phyloP scores from a whole-genome alignment of 2,329 filamentous ascomycete species.

The Emmonsiellopsis sp. region DNA sequence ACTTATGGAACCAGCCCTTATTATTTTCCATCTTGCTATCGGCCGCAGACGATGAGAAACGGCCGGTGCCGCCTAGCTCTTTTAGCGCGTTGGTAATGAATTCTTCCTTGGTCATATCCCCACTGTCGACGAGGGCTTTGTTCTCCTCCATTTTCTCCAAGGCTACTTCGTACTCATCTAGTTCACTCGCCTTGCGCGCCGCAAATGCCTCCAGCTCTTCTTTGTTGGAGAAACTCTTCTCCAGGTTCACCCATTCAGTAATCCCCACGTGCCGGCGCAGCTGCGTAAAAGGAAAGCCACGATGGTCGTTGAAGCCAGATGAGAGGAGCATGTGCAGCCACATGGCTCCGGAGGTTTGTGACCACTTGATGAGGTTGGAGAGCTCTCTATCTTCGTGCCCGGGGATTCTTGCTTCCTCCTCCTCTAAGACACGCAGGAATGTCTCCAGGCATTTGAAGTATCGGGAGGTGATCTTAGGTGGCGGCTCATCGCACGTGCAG shows the following conservation, averaged over 20 bases:
- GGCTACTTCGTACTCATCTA: slow-evolving; percentile 22
- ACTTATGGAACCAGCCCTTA: background rate
- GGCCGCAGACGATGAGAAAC: slow-evolving; percentile 1
- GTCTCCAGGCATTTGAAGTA: slow-evolving; percentile 22
- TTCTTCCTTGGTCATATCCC: slow-evolving; percentile 19
- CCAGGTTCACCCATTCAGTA: slow-evolving; percentile 14
- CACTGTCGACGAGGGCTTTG: slow-evolving; percentile 20
- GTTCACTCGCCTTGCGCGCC: slow-evolving; percentile 18
- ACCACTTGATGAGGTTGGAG: slow-evolving; percentile 26
- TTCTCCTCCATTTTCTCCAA: slow-evolving; percentile 22
- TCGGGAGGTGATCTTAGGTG: slow-evolving; percentile 14
- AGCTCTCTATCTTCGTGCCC: slow-evolving; percentile 18
- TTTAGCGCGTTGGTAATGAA: slow-evolving; percentile 13
- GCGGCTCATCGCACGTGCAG: slow-evolving; percentile 14
- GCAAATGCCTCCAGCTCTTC: slow-evolving; percentile 17
- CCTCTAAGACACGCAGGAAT: slow-evolving; percentile 22
- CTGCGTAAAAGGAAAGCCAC: slow-evolving; percentile 23
- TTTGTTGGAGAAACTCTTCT: slow-evolving; percentile 13
- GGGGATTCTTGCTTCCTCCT: slow-evolving; percentile 22
- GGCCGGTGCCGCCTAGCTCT: slow-evolving; percentile 1
- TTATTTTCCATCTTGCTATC: background rate
- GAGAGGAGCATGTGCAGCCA: slow-evolving; percentile 28
- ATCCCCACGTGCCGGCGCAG: slow-evolving; percentile 14
- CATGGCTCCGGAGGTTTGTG: slow-evolving; percentile 24
- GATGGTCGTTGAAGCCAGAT: slow-evolving; percentile 22